phyloP scores from a whole-genome alignment of 2,329 filamentous ascomycete species.

The Trichophaea hybrida region DNA sequence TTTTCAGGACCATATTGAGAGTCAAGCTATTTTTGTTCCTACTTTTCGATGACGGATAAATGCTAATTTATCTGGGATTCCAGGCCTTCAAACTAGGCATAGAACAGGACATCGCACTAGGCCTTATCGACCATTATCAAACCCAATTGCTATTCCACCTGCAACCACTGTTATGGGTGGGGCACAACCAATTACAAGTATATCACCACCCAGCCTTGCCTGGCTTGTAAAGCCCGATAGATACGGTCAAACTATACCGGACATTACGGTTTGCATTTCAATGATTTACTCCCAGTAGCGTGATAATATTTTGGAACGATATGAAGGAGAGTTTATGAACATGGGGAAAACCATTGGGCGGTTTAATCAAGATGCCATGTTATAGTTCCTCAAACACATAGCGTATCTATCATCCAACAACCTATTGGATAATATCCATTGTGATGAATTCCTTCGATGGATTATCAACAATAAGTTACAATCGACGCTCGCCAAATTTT shows the following conservation, averaged over 20 bases:
- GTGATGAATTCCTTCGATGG: neutral
- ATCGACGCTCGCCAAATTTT: neutral
- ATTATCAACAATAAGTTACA: neutral
- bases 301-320: neutral
- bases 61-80: neutral
- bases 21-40: neutral
- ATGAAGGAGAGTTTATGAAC: neutral
- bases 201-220: neutral
- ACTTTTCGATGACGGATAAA: neutral
- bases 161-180: too few species aligned
- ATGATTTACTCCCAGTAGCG: neutral
- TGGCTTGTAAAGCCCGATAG: neutral
- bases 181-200: neutral
- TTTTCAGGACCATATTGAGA: neutral
- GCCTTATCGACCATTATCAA: neutral
- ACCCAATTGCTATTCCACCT: neutral
- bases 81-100: too few species aligned
- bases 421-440: neutral
- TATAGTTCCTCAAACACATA: neutral
- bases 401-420: neutral
- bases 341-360: neutral
- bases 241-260: neutral
- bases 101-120: too few species aligned
- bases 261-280: neutral
- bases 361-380: neutral